These are phyloP conservation scores for Pilatotrama ljubarskyi DNA, from an alignment of 768 basidiomycete genomes.

Conservation along the genomic window DNA sequence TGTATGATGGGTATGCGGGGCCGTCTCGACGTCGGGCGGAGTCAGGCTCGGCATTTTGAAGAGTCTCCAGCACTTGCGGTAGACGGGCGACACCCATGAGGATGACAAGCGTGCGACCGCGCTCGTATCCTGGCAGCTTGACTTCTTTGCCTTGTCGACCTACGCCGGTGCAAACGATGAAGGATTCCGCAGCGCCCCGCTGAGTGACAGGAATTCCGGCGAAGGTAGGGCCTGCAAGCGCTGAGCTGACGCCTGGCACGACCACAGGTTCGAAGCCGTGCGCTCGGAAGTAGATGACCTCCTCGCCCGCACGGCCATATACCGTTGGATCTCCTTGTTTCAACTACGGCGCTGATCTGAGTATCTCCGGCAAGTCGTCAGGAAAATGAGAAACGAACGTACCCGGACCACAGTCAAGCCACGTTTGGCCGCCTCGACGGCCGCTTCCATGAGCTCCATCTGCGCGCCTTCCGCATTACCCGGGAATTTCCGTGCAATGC, in stretches of 20 bases:
- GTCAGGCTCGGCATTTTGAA: slow-evolving; percentile 35
- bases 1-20: slow-evolving; percentile 64
- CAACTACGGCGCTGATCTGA: slow-evolving; percentile 47
- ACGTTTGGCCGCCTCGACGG: slow-evolving; percentile 73
- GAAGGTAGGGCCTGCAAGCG: slow-evolving; percentile 86
- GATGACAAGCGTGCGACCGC: slow-evolving; percentile 76
- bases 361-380: neutral
- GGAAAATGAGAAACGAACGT: slow-evolving; percentile 33
- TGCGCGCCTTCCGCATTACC: slow-evolving; percentile 97
- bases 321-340: slow-evolving; percentile 98
- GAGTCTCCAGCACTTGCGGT: slow-evolving; percentile 62
- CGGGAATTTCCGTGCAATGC: slow-evolving; percentile 95
- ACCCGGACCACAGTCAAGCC: slow-evolving; percentile 89
- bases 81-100: slow-evolving; percentile 96
- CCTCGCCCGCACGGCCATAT: slow-evolving; percentile 93
- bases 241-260: slow-evolving; percentile 88
- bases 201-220: slow-evolving; percentile 94
- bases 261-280: slow-evolving; percentile 83
- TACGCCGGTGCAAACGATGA: slow-evolving; percentile 93
- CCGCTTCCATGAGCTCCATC: slow-evolving; percentile 90
- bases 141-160: slow-evolving; percentile 84
- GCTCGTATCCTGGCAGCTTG: slow-evolving; percentile 83
- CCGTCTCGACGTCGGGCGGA: slow-evolving; percentile 41
- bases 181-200: slow-evolving; percentile 87
- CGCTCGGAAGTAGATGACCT: slow-evolving; percentile 87